Evolutionary conservation across 2,329 filamentous ascomycete species (phyloP).

Genomic region (Cladosporium phlei): DNA sequence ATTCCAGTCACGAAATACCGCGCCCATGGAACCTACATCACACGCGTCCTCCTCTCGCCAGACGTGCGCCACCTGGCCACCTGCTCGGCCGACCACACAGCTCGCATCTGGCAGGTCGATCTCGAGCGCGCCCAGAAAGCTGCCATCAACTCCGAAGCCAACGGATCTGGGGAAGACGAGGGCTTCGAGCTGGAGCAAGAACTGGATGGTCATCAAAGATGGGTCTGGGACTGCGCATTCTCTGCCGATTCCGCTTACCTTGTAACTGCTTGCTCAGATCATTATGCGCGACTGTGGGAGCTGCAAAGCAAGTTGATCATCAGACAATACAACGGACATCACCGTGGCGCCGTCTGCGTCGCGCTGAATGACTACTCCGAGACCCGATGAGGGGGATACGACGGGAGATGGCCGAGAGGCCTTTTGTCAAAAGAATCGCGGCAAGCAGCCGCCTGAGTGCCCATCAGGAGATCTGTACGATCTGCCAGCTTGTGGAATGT

Average conservation of each 20-base stretch:
- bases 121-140: slow-evolving; percentile 34
- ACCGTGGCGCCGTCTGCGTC: slow-evolving; percentile 85
- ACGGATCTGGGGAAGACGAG: slow-evolving; percentile 16
- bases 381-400: slow-evolving; percentile 21
- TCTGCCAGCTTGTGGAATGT: too few relatives aligned
- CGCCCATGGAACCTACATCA: slow-evolving; percentile 89
- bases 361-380: slow-evolving; percentile 70
- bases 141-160: slow-evolving; percentile 14
- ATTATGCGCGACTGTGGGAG: slow-evolving; percentile 91
- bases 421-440: background rate
- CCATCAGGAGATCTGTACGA: background rate
- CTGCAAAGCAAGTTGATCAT: slow-evolving; percentile 82
- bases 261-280: slow-evolving; percentile 88
- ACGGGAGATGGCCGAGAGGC: too few relatives aligned
- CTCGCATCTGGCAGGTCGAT: slow-evolving; percentile 94
- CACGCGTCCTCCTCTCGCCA: slow-evolving; percentile 81
- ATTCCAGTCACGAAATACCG: slow-evolving; percentile 84
- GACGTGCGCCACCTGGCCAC: slow-evolving; percentile 93
- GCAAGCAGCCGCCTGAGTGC: background rate
- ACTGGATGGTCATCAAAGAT: slow-evolving; percentile 83
- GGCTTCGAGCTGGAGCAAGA: slow-evolving; percentile 76
- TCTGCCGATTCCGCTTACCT: slow-evolving; percentile 89
- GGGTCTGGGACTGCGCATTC: slow-evolving; percentile 98
- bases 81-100: slow-evolving; percentile 88
- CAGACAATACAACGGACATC: slow-evolving; percentile 90